Base-by-base conservation (phyloP, 2,329 filamentous ascomycete species). In the Tolypocladium sp. region DNA sequence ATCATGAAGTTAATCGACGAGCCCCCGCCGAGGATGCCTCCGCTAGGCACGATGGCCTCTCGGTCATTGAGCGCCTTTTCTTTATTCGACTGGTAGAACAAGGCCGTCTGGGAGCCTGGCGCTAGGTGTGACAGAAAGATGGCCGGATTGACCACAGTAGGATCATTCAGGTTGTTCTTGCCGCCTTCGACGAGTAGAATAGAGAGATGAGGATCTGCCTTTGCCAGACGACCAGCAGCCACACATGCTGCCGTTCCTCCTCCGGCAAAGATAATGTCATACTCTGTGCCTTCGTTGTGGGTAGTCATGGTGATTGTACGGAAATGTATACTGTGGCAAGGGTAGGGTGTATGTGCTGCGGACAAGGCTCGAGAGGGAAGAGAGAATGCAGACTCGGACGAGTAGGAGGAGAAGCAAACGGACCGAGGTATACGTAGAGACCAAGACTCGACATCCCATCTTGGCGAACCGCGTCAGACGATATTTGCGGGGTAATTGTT, bases 1-100 rank as follows among this genome's bases (percentile, higher is more conserved):
- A 70, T 69, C 61, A 68, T 64, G 56, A 71, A 64, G 55, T 73
- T 73, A 62, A 72, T 69, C 4, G 70, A 69, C 2, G 70, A 73
- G 12, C 70, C 69, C 2, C 70, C 70, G 8, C 71, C 71, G 1
- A 71, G 66, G 8, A 67, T 60, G 3, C 69, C 65, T 10, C 68
- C 70, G 0, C 66, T 55, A 0, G 66, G 59, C 0, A 72, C 66
- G 9, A 66, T 35, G 2, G 62, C 49, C 55, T 62, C 61, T 9
- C 70, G 63, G 2, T 64, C 63, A 40, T 62, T 65, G 30, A 73
- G 59, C 6, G 63, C 62, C 1, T 62, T 57, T 5, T 65, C 61
- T 30, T 63, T 67, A 25, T 67, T 65, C 1, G 61, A 60, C 25
- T 66, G 62, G 61, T 68, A 68, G 35, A 66, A 66, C 20, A 68